Evolutionary conservation across 192 early-diverging fungal genomes (phyloP), one percentile per base, ranked within the genome.

Genomic region (Coemansia aciculifera): DNA sequence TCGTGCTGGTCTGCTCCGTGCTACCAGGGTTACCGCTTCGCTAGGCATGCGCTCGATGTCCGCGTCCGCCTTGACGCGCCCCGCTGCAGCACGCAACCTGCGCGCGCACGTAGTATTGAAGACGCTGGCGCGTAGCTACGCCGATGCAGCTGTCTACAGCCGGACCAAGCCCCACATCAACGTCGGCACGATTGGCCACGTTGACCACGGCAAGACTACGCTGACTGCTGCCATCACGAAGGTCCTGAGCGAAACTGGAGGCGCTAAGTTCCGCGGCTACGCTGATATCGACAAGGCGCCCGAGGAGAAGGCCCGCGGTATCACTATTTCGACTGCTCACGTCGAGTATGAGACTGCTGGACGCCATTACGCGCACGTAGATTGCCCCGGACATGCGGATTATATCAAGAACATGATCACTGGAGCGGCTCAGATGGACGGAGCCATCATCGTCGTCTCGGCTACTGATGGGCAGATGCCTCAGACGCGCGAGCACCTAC

Each of bases 391-490:
- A 48, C 98, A 99, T 87, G 92, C 94, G 63, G 98, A 99, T 89
- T 99, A 96, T 85, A 98, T 99, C 81, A 99, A 99, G 87, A 95
- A 95, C 87, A 93, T 95, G 91, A 95, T 95, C 83, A 97, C 96
- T 77, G 96, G 98, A 78, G 96, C 98, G 62, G 94, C 98, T 39
- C 94, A 96, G 77, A 91, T 92, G 94, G 97, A 99, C 77, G 95
- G 96, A 69, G 97, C 94, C 46, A 99, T 99, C 62, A 95, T 99
- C 77, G 94, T 98, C 36, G 95, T 99, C 13, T 95, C 97, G 29
- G 95, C 97, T 48, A 97, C 94, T 32, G 96, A 99, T 66, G 96
- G 97, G 66, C 93, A 95, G 84, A 97, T 98, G 95, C 95, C 94
- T 64, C 97, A 99, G 81, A 97, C 96, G 31, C 95, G 95, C 82